Percentiles rank a stretch among this genome's conserved stretches.
phyloP scores from a whole-genome alignment of 2,329 filamentous ascomycete species.

The Juglanconis sp. region DNA sequence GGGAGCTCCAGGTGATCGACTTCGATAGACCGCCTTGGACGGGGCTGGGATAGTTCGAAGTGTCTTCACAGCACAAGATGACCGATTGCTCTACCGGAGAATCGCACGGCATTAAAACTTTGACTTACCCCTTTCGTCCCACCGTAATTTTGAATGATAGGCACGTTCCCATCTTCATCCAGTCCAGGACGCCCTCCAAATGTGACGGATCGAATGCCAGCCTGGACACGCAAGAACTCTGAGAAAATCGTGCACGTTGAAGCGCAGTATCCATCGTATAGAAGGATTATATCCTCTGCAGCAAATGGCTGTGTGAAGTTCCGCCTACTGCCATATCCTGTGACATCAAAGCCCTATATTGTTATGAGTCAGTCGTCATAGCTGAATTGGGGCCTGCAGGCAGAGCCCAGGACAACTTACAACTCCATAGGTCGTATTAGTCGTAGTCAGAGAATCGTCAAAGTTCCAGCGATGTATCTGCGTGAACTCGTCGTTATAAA shows the following conservation, averaged over 20 bases:
- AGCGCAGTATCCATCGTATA: constrained; percentile 56
- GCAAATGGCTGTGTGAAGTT: constrained; percentile 49
- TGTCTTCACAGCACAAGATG: neutral
- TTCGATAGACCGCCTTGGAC: neutral
- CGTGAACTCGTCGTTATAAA: constrained; percentile 50
- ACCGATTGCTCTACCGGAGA: neutral
- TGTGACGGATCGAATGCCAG: constrained; percentile 48
- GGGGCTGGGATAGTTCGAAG: neutral
- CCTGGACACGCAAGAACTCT: constrained; percentile 49
- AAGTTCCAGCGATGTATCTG: constrained; percentile 46
- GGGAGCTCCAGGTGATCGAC: neutral
- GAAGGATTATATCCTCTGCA: constrained; percentile 52
- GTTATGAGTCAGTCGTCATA: neutral
- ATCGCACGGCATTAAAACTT: neutral
- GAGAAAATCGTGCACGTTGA: constrained; percentile 55
- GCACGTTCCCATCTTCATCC: neutral
- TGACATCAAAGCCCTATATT: constrained; percentile 25
- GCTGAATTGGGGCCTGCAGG: neutral
- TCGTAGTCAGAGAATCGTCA: constrained; percentile 32
- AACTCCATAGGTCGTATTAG: constrained; percentile 28
- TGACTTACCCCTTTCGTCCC: constrained; percentile 45
- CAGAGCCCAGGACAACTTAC: neutral
- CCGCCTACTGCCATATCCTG: constrained; percentile 42
- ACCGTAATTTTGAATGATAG: constrained; percentile 48
- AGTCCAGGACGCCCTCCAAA: constrained; percentile 42